Conservation (phyloP, 2,329 filamentous ascomycete genomes). For the Sarocladium brachiariae region DNA sequence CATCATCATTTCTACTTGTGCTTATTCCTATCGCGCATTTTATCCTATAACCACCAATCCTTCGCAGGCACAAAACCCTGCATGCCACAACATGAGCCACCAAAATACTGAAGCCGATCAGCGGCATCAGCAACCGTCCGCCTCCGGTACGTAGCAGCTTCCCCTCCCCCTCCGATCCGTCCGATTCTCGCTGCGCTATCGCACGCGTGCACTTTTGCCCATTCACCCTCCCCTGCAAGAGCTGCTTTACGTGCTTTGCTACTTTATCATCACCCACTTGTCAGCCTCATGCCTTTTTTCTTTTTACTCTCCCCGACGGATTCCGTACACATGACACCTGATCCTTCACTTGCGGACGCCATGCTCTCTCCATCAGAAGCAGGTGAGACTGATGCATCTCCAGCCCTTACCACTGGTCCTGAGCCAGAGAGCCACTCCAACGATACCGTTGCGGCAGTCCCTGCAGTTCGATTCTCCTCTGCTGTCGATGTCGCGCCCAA, state of each 20-base stretch:
- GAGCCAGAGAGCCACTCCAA: not conserved
- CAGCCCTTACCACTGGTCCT: not conserved
- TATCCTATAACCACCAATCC: too few species aligned
- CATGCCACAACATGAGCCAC: slow-evolving; percentile 2
- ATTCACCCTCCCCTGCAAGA: not conserved
- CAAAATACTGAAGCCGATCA: slow-evolving; percentile 1
- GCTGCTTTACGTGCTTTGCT: not conserved
- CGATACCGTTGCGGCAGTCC: slow-evolving; percentile 21
- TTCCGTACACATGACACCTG: not conserved
- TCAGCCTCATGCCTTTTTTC: not conserved
- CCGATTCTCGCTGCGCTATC: slow-evolving; percentile 7
- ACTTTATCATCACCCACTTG: not conserved
- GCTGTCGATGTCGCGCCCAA: slow-evolving; percentile 52
- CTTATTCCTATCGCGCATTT: too few species aligned
- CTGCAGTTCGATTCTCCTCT: slow-evolving; percentile 65
- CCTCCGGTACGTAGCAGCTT: slow-evolving; percentile 1
- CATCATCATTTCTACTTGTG: not conserved
- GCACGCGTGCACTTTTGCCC: not conserved
- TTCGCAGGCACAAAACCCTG: not conserved
- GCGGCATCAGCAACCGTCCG: slow-evolving; percentile 7
- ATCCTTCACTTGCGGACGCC: slow-evolving; percentile 1
- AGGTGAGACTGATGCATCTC: not conserved
- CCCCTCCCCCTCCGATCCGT: slow-evolving; percentile 7
- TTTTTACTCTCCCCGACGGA: not conserved
- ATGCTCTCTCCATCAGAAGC: not conserved